These are phyloP conservation scores for Thelonectria rubi DNA, from an alignment of 2,329 filamentous ascomycete genomes.

Conservation along the genomic window DNA sequence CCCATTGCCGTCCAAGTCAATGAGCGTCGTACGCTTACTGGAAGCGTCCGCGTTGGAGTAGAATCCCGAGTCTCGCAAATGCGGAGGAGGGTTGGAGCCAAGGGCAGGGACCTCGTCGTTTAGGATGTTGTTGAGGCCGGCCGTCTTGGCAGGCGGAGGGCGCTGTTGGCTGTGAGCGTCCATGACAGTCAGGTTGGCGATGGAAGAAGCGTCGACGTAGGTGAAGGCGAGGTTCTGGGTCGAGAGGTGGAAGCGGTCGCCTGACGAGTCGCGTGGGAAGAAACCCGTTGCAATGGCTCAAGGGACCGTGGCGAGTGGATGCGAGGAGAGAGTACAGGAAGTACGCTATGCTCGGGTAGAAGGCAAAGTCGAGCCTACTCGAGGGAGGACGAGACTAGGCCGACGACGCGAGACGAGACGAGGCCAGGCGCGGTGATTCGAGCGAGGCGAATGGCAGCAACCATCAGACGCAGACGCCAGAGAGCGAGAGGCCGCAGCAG, in stretches of 20 bases:
- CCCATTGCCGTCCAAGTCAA: conserved; percentile 26
- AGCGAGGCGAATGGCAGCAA: conserved; percentile 2
- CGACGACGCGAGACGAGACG: too few relatives aligned
- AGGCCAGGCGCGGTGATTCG: conserved; percentile 1
- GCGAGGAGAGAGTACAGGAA: conserved; percentile 1
- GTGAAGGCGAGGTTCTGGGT: conserved; percentile 16
- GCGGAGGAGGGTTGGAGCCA: conserved; percentile 42
- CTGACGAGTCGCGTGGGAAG: conserved; percentile 12
- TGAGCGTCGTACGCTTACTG: conserved; percentile 52
- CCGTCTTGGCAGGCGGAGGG: conserved; percentile 46
- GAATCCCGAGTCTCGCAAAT: conserved; percentile 54
- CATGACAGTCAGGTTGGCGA: conserved; percentile 35
- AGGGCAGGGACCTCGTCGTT: conserved; percentile 47
- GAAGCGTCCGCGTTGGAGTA: conserved; percentile 55
- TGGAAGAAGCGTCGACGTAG: background rate
- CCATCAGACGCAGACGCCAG: conserved; percentile 16
- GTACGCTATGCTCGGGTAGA: background rate
- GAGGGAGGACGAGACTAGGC: conserved; percentile 6
- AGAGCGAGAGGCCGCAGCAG: conserved; percentile 19
- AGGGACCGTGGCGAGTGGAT: conserved; percentile 10
- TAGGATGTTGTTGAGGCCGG: conserved; percentile 51
- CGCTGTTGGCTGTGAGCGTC: conserved; percentile 42
- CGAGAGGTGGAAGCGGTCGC: conserved; percentile 3
- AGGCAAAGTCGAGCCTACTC: conserved; percentile 22
- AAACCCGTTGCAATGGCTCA: conserved; percentile 3